These are phyloP conservation scores for Triglochin maritima DNA, from an alignment of 106 monocot species.

Conservation along the genomic window DNA sequence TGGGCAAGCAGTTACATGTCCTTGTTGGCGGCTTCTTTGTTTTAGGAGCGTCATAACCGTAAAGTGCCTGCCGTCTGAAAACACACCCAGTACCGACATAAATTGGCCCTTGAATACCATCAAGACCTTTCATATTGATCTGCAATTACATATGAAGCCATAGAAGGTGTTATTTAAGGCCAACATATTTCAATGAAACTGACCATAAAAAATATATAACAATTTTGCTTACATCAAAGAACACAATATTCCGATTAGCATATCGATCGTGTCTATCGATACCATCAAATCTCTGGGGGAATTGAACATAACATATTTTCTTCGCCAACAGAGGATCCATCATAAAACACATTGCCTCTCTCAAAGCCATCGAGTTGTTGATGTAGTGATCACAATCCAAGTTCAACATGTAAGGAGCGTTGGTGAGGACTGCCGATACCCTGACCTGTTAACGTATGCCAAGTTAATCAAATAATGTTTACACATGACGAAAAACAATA, in stretches of 20 bases:
- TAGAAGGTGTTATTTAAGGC: not conserved
- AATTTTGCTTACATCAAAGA: constrained; percentile 21
- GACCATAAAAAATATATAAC: not conserved
- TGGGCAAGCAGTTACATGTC: constrained; percentile 82
- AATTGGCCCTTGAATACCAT: constrained; percentile 30
- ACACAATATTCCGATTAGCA: constrained; percentile 29
- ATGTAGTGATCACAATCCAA: constrained; percentile 31
- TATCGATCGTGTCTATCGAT: constrained; percentile 27
- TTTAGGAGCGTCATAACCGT: constrained; percentile 70
- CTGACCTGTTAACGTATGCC: constrained; percentile 10
- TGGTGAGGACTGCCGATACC: constrained; percentile 23
- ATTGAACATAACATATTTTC: constrained; percentile 28
- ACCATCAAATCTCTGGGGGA: constrained; percentile 30
- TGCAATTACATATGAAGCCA: not conserved
- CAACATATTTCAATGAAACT: not conserved
- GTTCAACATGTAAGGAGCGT: constrained; percentile 22
- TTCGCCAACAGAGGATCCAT: constrained; percentile 24
- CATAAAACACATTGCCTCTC: constrained; percentile 32
- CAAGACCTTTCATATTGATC: constrained; percentile 32
- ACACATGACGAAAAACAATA: not conserved
- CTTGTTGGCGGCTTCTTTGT: constrained; percentile 55
- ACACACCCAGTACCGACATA: constrained; percentile 30
- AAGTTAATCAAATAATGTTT: not conserved
- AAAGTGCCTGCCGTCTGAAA: constrained; percentile 39
- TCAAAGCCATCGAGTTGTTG: constrained; percentile 26